Conservation (phyloP, 2,329 filamentous ascomycete genomes). For the Metarhizium anisopliae region DNA sequence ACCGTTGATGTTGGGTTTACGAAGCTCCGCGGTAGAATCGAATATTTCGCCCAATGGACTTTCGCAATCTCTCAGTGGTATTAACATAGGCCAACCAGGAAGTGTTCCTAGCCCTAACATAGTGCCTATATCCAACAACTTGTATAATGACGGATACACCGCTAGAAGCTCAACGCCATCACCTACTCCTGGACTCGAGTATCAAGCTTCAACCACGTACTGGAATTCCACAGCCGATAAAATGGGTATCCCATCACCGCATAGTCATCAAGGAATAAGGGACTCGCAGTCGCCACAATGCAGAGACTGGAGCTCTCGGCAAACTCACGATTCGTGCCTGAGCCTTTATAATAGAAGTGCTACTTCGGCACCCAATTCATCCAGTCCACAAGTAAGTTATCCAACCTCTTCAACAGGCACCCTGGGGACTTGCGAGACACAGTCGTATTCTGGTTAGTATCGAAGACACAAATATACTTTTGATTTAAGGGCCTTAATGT, state of each 20-base stretch:
- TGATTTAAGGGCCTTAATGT: not conserved
- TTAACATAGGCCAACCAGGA: slow-evolving; percentile 51
- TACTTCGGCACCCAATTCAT: slow-evolving; percentile 28
- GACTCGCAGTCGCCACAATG: not conserved
- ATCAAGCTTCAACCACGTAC: not conserved
- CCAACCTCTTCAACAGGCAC: slow-evolving; percentile 21
- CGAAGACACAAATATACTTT: not conserved
- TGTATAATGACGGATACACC: slow-evolving; percentile 44
- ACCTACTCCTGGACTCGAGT: slow-evolving; percentile 29
- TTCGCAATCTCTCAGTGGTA: slow-evolving; percentile 57
- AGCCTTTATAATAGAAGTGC: not conserved
- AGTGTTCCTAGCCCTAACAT: slow-evolving; percentile 44
- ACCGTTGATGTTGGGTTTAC: slow-evolving; percentile 60
- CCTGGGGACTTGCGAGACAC: slow-evolving; percentile 39
- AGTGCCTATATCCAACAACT: slow-evolving; percentile 47
- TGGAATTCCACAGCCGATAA: slow-evolving; percentile 1
- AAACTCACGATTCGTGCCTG: not conserved
- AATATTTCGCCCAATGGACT: slow-evolving; percentile 59
- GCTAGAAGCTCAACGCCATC: slow-evolving; percentile 38
- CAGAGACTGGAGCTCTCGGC: slow-evolving; percentile 3
- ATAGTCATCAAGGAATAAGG: not conserved
- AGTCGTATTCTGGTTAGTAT: slow-evolving; percentile 42
- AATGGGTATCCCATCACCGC: not conserved
- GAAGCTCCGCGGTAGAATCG: slow-evolving; percentile 53
- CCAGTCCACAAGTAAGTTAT: slow-evolving; percentile 27